Evolutionary conservation across 164 flowering plant genomes (phyloP).

Genomic region (Aristolochia contorta): DNA sequence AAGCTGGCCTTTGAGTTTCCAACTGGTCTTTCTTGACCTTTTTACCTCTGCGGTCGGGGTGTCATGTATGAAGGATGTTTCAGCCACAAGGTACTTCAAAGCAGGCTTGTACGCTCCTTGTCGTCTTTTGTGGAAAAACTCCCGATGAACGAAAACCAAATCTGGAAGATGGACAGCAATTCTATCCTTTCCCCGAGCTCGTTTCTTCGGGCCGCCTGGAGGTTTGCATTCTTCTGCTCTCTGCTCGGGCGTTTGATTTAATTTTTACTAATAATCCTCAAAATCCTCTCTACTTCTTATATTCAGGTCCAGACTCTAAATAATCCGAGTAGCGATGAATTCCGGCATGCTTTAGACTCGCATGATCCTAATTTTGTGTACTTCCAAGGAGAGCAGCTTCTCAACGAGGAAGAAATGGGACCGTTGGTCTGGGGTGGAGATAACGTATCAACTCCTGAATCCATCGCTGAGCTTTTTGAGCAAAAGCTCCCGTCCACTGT

Average conservation of each 20-base stretch:
- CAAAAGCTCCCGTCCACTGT: constrained; percentile 59
- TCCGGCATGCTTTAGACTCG: constrained; percentile 37
- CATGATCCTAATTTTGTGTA: constrained; percentile 52
- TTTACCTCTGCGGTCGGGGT: background rate
- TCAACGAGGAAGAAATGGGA: constrained; percentile 46
- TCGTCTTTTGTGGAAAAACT: constrained; percentile 34
- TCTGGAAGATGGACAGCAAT: constrained; percentile 19
- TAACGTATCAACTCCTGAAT: constrained; percentile 43
- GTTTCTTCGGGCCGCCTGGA: constrained; percentile 70
- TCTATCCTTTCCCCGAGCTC: constrained; percentile 60
- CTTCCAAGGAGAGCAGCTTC: constrained; percentile 50
- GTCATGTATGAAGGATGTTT: constrained; percentile 36
- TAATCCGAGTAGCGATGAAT: constrained; percentile 48
- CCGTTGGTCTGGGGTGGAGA: constrained; percentile 44
- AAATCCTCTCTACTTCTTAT: background rate
- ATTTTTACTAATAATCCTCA: background rate
- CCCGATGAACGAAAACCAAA: constrained; percentile 19
- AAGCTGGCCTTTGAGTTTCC: constrained; percentile 2
- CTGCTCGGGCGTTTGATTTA: background rate
- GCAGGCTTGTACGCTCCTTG: constrained; percentile 51
- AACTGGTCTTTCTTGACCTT: background rate
- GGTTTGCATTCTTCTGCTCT: constrained; percentile 24
- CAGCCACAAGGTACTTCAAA: constrained; percentile 47
- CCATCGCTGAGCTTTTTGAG: constrained; percentile 41
- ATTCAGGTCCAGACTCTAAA: constrained; percentile 55